A percentile compares a stretch with the other conserved stretches of the same genome.
phyloP scores from a whole-genome alignment of 495 filamentous ascomycete species.

The Corynascus novoguineensis region DNA sequence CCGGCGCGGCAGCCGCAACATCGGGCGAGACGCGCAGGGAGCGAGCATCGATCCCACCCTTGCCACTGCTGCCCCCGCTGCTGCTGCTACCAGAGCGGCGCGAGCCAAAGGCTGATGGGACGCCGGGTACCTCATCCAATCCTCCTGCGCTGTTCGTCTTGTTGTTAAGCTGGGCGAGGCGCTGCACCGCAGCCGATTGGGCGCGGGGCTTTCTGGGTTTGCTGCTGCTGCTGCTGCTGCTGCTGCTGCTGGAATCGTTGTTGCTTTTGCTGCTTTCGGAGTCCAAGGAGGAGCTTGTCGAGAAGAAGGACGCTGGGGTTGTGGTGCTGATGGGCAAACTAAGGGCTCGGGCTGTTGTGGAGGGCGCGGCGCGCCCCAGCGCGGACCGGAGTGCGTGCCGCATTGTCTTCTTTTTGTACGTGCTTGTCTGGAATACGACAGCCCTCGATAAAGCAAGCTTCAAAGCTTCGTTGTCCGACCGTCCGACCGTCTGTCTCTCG shows the following conservation, averaged over 20 bases:
- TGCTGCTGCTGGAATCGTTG: constrained; percentile 5
- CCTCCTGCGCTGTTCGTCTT: neutral
- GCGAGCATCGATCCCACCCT: constrained; percentile 19
- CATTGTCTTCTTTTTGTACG: constrained; percentile 19
- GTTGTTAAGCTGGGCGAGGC: constrained; percentile 19
- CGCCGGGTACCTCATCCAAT: neutral
- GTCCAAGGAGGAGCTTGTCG: constrained; percentile 14
- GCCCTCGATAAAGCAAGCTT: constrained; percentile 6
- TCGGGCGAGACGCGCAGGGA: constrained; percentile 11
- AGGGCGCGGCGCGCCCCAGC: constrained; percentile 21
- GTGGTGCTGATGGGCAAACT: neutral
- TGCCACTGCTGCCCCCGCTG: neutral
- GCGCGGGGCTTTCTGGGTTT: constrained; percentile 4
- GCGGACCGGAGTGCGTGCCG: constrained; percentile 25
- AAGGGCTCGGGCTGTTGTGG: neutral
- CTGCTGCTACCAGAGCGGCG: neutral
- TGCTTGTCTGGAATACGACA: neutral
- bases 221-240: constrained; percentile 5
- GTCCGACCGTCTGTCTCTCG: neutral
- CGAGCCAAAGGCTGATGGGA: neutral
- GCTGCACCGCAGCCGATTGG: constrained; percentile 19
- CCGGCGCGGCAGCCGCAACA: neutral
- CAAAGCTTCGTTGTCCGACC: neutral
- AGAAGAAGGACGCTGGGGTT: constrained; percentile 11
- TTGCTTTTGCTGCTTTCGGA: constrained; percentile 8